A percentile compares a stretch with the other conserved stretches of the same genome.
These are phyloP conservation scores for Lentinula aciculospora DNA, from an alignment of 768 basidiomycete species.

Conservation along the genomic window DNA sequence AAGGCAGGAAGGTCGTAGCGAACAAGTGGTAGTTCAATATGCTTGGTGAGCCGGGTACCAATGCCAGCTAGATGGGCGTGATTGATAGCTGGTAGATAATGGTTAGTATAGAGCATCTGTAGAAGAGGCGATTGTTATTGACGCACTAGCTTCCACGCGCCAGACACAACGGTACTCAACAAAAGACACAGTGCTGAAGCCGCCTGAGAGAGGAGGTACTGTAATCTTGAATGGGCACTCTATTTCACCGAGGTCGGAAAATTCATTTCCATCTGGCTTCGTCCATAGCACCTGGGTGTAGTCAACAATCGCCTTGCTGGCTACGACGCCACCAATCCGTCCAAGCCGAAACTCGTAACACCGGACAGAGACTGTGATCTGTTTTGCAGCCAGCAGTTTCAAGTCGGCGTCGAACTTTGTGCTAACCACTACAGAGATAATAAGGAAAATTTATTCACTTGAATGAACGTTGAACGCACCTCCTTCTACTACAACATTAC, in stretches of 20 bases:
- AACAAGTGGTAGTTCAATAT: conserved; percentile 67
- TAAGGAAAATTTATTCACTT: conserved; percentile 20
- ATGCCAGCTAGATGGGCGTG: conserved; percentile 62
- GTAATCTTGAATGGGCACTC: conserved; percentile 70
- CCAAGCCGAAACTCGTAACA: conserved; percentile 78
- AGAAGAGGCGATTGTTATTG: conserved; percentile 3
- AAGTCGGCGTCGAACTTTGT: conserved; percentile 67
- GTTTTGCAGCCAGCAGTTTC: conserved; percentile 60
- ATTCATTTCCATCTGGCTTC: conserved; percentile 52
- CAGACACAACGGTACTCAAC: conserved; percentile 78
- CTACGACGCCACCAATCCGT: conserved; percentile 42
- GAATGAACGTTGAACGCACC: conserved; percentile 18
- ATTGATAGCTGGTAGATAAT: conserved; percentile 46
- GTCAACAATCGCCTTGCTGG: conserved; percentile 67
- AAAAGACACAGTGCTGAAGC: conserved; percentile 66
- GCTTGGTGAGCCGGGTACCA: conserved; percentile 62
- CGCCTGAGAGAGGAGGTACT: conserved; percentile 54
- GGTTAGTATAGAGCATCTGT: not conserved
- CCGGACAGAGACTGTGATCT: conserved; percentile 67
- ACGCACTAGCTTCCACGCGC: conserved; percentile 78
- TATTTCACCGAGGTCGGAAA: conserved; percentile 54
- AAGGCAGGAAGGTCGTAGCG: conserved; percentile 58
- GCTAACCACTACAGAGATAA: conserved; percentile 40
- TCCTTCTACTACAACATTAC: conserved; percentile 75
- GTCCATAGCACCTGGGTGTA: conserved; percentile 64